These are phyloP conservation scores for Naegleria gruberi DNA, from an alignment of 208 protist species.

Conservation along the genomic window DNA sequence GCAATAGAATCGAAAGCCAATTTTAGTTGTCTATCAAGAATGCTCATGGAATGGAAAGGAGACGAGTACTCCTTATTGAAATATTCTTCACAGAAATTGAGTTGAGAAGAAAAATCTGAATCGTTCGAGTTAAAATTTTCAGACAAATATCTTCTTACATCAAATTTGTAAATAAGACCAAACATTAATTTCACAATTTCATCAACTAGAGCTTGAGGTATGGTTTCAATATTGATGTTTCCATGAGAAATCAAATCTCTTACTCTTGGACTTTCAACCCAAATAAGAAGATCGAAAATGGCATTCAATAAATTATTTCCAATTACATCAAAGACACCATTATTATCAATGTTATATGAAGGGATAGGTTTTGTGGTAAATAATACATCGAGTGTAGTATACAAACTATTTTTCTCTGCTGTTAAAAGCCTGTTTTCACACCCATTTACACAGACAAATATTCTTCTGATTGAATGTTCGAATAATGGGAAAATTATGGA, in stretches of 20 bases:
- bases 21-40: not conserved
- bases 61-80: not conserved
- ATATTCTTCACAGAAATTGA: not conserved
- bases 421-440: not conserved
- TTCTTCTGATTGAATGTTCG: not conserved
- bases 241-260: slow-evolving; percentile 14
- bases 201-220: not conserved
- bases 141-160: not conserved
- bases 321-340: not conserved
- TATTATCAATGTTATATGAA: not conserved
- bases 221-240: not conserved
- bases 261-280: not conserved
- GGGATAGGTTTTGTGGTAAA: not conserved
- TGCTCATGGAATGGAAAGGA: not conserved
- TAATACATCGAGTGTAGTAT: slow-evolving; percentile 4
- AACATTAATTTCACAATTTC: not conserved
- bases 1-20: not conserved
- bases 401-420: not conserved
- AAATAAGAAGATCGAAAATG: slow-evolving; percentile 4
- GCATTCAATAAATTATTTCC: not conserved
- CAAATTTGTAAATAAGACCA: not conserved
- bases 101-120: not conserved
- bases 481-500: not conserved
- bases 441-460: slow-evolving; percentile 10
- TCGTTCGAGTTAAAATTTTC: too few relatives aligned